Evolutionary conservation across 176 grass and related monocot species (phyloP).

Genomic region (Lolium rigidum): DNA sequence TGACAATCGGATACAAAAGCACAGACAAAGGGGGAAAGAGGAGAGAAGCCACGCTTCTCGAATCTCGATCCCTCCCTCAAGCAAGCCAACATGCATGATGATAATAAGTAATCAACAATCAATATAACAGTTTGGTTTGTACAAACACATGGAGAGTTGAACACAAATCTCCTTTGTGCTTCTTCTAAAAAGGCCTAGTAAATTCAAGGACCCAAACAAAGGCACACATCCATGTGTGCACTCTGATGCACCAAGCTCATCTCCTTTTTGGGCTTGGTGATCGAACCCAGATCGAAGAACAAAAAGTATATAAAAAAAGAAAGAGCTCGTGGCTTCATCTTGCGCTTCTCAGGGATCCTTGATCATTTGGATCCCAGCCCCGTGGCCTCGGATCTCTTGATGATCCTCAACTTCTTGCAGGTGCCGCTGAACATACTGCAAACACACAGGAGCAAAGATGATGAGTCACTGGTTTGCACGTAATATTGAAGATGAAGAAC

Average conservation of each 20-base stretch:
- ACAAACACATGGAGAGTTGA: constrained; percentile 59
- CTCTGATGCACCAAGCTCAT: constrained; percentile 54
- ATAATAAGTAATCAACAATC: constrained; percentile 45
- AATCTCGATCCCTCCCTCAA: neutral
- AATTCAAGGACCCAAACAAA: constrained; percentile 49
- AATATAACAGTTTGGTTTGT: constrained; percentile 60
- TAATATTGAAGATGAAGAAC: neutral
- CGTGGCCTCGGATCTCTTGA: constrained; percentile 88
- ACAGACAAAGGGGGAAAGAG: neutral
- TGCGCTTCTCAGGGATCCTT: constrained; percentile 14
- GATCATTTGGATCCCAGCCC: constrained; percentile 49
- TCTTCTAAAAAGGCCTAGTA: constrained; percentile 52
- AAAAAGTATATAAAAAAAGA: constrained; percentile 33
- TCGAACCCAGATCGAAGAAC: constrained; percentile 40
- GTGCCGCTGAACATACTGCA: constrained; percentile 83
- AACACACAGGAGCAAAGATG: neutral
- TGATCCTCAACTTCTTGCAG: constrained; percentile 96
- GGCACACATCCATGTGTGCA: constrained; percentile 53
- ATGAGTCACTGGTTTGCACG: constrained; percentile 8
- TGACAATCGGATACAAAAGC: constrained; percentile 6
- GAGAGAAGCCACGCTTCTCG: neutral
- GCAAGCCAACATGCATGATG: neutral
- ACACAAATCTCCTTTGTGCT: constrained; percentile 57
- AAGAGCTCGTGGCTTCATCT: constrained; percentile 15
- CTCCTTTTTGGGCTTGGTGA: constrained; percentile 51